These are phyloP conservation scores for Dactylonectria estremocensis DNA, from an alignment of 2,329 filamentous ascomycete species.

Conservation along the genomic window DNA sequence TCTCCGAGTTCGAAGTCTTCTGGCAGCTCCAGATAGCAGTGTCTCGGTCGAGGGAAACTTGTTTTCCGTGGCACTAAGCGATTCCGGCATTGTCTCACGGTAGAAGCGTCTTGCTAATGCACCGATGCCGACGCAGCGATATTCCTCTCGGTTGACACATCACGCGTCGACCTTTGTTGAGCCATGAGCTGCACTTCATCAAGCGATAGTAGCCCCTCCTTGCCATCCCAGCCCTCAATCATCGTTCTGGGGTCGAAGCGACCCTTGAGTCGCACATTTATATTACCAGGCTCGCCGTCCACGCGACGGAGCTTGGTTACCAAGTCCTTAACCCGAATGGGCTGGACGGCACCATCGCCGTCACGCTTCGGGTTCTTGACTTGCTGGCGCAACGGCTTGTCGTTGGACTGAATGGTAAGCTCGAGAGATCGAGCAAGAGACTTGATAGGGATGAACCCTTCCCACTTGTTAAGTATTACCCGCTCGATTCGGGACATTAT, in stretches of 20 bases:
- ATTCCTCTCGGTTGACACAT: not conserved
- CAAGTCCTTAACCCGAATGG: constrained; percentile 32
- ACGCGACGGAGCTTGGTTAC: constrained; percentile 41
- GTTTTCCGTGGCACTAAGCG: not conserved
- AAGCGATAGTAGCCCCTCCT: not conserved
- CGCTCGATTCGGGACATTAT: constrained; percentile 51
- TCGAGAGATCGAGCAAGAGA: constrained; percentile 48
- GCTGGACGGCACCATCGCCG: constrained; percentile 8
- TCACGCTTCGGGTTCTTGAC: constrained; percentile 13
- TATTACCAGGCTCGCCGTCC: constrained; percentile 37
- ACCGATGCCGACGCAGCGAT: not conserved
- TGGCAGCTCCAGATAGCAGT: not conserved
- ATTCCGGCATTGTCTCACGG: not conserved
- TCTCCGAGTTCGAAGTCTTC: not conserved
- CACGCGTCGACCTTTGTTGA: not conserved
- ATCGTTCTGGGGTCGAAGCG: constrained; percentile 42
- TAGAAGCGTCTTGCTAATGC: not conserved
- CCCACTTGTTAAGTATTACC: constrained; percentile 49
- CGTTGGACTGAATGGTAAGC: constrained; percentile 46
- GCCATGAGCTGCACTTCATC: constrained; percentile 7
- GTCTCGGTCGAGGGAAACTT: not conserved
- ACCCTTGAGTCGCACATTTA: constrained; percentile 43
- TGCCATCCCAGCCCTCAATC: constrained; percentile 38
- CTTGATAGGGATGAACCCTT: constrained; percentile 49
- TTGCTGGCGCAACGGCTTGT: constrained; percentile 46